Percentiles rank a stretch among this genome's conserved stretches.
Conservation (phyloP, 2,329 filamentous ascomycete species). For the Neonectria coccinea region DNA sequence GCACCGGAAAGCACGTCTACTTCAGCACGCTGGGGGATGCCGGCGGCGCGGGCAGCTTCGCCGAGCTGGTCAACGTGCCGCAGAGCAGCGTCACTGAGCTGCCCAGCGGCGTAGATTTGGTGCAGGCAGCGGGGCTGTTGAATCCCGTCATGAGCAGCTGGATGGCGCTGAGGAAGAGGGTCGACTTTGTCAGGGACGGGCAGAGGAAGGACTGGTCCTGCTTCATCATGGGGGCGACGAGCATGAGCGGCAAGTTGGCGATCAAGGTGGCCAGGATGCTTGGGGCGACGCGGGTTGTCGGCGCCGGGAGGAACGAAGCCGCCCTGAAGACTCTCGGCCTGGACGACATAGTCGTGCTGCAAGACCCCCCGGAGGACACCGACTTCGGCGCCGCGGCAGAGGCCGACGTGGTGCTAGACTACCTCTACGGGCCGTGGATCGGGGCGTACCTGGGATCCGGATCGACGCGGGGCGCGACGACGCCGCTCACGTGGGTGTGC, state of each 20-base stretch:
- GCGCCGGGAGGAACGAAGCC: conserved; percentile 60
- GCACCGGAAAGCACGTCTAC: conserved; percentile 63
- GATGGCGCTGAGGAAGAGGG: conserved; percentile 66
- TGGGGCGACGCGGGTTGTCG: conserved; percentile 63
- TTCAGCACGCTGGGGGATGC: conserved; percentile 49
- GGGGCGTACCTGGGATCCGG: conserved; percentile 56
- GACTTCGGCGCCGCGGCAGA: conserved; percentile 61
- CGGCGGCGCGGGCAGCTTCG: conserved; percentile 57
- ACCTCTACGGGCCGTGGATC: conserved; percentile 63
- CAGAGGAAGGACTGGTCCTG: conserved; percentile 57
- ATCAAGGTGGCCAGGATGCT: conserved; percentile 60
- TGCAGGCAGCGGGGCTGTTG: conserved; percentile 63
- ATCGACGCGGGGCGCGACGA: conserved; percentile 46
- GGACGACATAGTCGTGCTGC: conserved; percentile 59
- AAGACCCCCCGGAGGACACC: conserved; percentile 52
- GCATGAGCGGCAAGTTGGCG: conserved; percentile 63
- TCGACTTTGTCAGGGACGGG: conserved; percentile 45
- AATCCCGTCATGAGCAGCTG: conserved; percentile 68
- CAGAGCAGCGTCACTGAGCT: conserved; percentile 54
- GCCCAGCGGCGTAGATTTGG: conserved; percentile 58
- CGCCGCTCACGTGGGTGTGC: conserved; percentile 64
- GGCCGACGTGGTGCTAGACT: conserved; percentile 68
- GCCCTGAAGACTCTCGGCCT: conserved; percentile 58
- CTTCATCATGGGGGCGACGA: conserved; percentile 65
- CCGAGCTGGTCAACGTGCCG: conserved; percentile 62